These are phyloP conservation scores for Aspergillus sojae DNA, from an alignment of 2,329 filamentous ascomycete species.

Conservation along the genomic window DNA sequence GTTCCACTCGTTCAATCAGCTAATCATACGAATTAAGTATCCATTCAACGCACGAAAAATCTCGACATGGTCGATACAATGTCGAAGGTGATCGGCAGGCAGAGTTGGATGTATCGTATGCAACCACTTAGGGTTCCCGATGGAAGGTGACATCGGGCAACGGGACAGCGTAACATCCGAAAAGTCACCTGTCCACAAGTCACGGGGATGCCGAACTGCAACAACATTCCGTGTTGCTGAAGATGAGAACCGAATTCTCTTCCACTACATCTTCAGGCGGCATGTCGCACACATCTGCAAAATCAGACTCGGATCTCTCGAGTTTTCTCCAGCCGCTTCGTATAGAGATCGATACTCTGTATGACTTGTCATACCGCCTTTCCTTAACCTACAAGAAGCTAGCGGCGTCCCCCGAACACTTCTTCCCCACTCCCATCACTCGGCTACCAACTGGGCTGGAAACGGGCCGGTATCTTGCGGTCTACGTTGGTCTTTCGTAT, in stretches of 20 bases:
- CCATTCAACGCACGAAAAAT: neutral
- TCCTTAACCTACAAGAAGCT: slow-evolving; percentile 40
- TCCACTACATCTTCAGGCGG: neutral
- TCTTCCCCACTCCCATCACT: slow-evolving; percentile 46
- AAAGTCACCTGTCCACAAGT: neutral
- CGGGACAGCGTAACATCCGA: neutral
- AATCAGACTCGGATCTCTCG: neutral
- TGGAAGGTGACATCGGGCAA: neutral
- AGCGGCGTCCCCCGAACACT: slow-evolving; percentile 43
- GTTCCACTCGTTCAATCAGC: neutral
- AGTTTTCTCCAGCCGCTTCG: slow-evolving; percentile 33
- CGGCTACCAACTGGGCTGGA: slow-evolving; percentile 51
- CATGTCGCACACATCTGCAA: neutral
- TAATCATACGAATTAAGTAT: neutral
- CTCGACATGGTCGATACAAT: neutral
- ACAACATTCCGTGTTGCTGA: neutral
- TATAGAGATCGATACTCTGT: slow-evolving; percentile 34
- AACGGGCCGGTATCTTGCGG: slow-evolving; percentile 55
- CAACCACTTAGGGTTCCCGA: neutral
- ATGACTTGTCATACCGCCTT: slow-evolving; percentile 40
- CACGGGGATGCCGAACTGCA: neutral
- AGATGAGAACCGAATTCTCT: neutral
- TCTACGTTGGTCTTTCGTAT: slow-evolving; percentile 57
- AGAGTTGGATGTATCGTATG: neutral
- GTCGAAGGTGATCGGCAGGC: too few species aligned